These are phyloP conservation scores for Ceratocystis destructans DNA, from an alignment of 2,329 filamentous ascomycete genomes.

Conservation along the genomic window DNA sequence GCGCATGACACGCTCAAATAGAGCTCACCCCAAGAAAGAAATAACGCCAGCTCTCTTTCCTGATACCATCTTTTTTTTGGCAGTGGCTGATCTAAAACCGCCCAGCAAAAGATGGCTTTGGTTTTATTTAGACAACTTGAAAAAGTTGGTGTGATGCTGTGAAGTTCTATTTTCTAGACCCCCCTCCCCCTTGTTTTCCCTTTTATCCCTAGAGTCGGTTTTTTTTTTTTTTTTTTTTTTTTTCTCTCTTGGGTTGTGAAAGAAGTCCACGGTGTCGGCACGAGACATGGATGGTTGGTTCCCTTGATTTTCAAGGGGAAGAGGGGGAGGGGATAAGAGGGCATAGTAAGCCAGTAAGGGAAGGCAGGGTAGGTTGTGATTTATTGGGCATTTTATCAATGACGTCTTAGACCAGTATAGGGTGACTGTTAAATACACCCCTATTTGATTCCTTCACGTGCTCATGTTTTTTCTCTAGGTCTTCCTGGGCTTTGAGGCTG, in stretches of 20 bases:
- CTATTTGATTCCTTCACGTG: not conserved
- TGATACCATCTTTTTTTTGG: not conserved
- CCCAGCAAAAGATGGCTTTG: not conserved
- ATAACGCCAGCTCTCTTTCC: not conserved
- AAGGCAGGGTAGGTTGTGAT: not conserved
- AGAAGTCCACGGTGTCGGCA: not conserved
- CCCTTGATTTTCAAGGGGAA: not conserved
- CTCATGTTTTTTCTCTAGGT: not conserved
- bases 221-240: not conserved
- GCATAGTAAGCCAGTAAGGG: not conserved
- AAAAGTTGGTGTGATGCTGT: not conserved
- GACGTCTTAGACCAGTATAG: not conserved
- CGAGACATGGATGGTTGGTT: not conserved
- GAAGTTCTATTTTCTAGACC: not conserved
- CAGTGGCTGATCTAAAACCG: not conserved
- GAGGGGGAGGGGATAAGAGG: not conserved
- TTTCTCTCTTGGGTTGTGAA: not conserved
- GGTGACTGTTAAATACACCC: not conserved
- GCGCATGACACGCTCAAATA: not conserved
- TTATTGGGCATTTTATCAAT: slow-evolving; percentile 3
- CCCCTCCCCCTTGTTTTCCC: not conserved
- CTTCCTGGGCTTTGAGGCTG: slow-evolving; percentile 1
- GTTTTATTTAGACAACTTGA: not conserved
- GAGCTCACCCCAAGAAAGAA: not conserved
- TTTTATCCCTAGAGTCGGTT: not conserved